These are phyloP conservation scores for Aspergillus chevalieri DNA, from an alignment of 2,329 filamentous ascomycete species.

Conservation along the genomic window DNA sequence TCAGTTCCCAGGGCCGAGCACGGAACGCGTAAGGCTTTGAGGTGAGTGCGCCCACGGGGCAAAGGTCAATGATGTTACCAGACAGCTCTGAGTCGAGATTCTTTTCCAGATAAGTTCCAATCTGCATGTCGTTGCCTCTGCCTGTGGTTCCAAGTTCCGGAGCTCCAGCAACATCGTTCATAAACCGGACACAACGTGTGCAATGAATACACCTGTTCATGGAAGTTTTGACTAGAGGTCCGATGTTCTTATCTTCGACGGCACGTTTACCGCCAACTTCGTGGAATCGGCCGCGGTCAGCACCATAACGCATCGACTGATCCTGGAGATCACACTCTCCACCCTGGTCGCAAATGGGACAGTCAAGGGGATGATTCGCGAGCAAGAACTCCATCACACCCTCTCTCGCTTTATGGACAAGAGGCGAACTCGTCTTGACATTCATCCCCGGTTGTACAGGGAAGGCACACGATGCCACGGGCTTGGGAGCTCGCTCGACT, in stretches of 20 bases:
- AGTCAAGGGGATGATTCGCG: conserved; percentile 92
- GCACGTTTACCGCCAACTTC: conserved; percentile 93
- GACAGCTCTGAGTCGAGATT: conserved; percentile 92
- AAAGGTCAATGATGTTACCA: conserved; percentile 95
- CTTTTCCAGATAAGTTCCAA: conserved; percentile 93
- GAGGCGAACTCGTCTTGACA: conserved; percentile 93
- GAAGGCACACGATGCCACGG: conserved; percentile 97
- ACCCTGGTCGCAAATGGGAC: conserved; percentile 96
- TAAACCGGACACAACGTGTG: conserved; percentile 94
- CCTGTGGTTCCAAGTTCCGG: conserved; percentile 91
- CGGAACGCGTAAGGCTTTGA: conserved; percentile 98
- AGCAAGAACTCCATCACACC: conserved; percentile 98
- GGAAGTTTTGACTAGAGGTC: conserved; percentile 94
- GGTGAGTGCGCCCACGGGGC: conserved; percentile 91
- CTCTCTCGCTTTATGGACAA: conserved; percentile 95
- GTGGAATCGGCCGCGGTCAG: conserved; percentile 93
- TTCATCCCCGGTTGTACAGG: conserved; percentile 98
- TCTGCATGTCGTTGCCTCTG: conserved; percentile 94
- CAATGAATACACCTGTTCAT: conserved; percentile 99
- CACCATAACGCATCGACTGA: conserved; percentile 98
- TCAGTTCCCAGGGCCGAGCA: conserved; percentile 92
- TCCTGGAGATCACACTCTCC: conserved; percentile 99
- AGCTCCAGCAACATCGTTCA: conserved; percentile 93
- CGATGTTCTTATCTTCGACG: conserved; percentile 99
- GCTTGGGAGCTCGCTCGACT: conserved; percentile 93